Evolutionary conservation across 1,284 basidiomycete genomes (phyloP), one percentile per base, ranked within the genome.

Genomic region (Tilletia setariae): DNA sequence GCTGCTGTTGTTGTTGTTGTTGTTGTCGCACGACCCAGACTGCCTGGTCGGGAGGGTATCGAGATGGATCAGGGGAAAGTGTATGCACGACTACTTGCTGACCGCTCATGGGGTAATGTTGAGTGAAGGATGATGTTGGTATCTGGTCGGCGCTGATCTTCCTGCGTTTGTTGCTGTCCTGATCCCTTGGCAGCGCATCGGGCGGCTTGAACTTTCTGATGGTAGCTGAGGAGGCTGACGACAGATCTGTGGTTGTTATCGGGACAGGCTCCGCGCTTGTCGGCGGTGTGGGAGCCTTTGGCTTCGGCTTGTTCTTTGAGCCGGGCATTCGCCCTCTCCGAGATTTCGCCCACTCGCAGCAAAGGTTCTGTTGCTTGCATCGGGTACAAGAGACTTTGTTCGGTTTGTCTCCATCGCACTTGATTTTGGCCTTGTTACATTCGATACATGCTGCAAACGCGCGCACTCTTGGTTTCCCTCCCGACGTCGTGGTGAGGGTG

Each of bases 401-500:
- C 8, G 56, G 56, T 16, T 61, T 61, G 56, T 61, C 56, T 15
- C 56, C 56, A 32, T 61, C 56, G 56, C 56, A 61, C n/a, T 61
- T 61, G 56, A 61, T 32, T 32, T 61, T 61, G 1, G 56, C 56
- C 56, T 61, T 61, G 56, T 61, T 61, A 30, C 56, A 61, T 40
- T 61, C 56, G 8, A 61, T 61, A 32, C 56, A 61, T n/a, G 56
- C 56, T 40, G 56, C 56, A 32, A 61, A 61, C 2, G 56, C 56
- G 56, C 56, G 56, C 8, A 61, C 16, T 21, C 56, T 61, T 35
- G 56, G 56, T n/a, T 61, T 61, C 6, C 56, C 56, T 11, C 13
- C 56, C 30, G 56, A 30, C 2, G 56, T 61, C 6, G 32, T 40
- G 46, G 46, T 16, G 3, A n/a, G 6, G 46, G 46, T 49, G 16